Evolutionary conservation across 148 eudicot genomes (phyloP), one percentile per base, ranked within the genome.

Genomic region (Rhododendron henanense): DNA sequence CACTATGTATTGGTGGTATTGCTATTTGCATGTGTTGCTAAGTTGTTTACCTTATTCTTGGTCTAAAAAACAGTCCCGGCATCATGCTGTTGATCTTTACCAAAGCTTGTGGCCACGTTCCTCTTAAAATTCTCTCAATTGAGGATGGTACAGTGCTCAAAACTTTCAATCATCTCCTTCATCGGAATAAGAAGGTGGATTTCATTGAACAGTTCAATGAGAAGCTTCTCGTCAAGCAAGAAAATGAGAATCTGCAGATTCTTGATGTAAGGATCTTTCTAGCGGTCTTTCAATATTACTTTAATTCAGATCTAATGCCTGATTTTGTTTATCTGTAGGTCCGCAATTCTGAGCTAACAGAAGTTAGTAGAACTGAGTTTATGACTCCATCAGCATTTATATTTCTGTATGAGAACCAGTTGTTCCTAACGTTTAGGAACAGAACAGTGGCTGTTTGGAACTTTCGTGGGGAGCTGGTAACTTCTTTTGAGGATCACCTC

Each of bases 341-440:
- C 55, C 94, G 96, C 87, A 92, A 91, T 87, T 90, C 92, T 45
- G 98, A 93, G 90, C 82, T 93, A 67, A 95, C 91, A 18, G 98
- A 97, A 94, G 99, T 97, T 89, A 94, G 98, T 91, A 91, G 93
- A 85, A 89, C 94, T 28, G 95, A 95, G 57, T 97, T 97, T 87
- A 95, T 95, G 99, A 97, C 99, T 53, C 99, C 99, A 37, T 97
- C 99, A 16, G 99, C 99, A 21, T 97, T 97, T 89, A 97, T 97
- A 71, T 97, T 97, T 87, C 90, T 97, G 65, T 97, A 97, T 35
- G 98, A 97, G 92, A 95, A 97, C 87, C 98, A 97, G 87, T 88
- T 97, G 74, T 97, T 97, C 87, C 87, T 95, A 91, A 97, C 99
- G 25, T 97, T 95, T 86, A 91, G 96, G 87, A 92, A 95, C 86